Evolutionary conservation across 169 alveolate species (phyloP), one percentile per base, ranked within the genome.

Genomic region (Eimeria acervulina): DNA sequence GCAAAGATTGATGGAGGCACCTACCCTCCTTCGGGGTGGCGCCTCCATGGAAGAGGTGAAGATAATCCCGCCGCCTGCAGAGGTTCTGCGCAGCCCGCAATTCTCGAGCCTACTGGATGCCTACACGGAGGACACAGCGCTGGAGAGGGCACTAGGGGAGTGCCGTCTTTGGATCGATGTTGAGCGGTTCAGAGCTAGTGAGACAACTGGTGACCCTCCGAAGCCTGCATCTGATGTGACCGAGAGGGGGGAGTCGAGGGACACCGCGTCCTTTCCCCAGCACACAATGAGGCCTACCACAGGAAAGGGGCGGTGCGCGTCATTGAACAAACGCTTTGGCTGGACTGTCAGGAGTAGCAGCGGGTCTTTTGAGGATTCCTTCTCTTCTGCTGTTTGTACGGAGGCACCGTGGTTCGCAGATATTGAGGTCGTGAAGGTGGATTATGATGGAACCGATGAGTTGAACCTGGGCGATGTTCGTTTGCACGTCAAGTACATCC

Each of bases 401-500:
- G 93, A 68, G 6, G 51, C 81, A 0, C 93, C 93, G 17, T 85
- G 93, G 93, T 55, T 85, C 42, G 76, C 78, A 23, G 93, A 85
- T 26, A 68, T 61, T n/a, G 93, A 59, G 28, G 26, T 83, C 10
- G 36, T 61, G 33, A 38, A 31, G 36, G 93, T 52, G 23, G 93
- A 85, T 13, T 40, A 36, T 1, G 68, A 61, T 19, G 93, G n/a
- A 85, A 36, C 74, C 4, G 52, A 15, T 40, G 55, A 59, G n/a
- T 59, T 85, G 36, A 38, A 85, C 47, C 2, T 7, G 23, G 78
- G 44, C 78, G 5, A 7, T 68, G 21, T 68, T 68, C 44, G 7
- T 2, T 23, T 68, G 87, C 87, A 76, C 87, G 52, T 76, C 21
- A 44, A 76, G 52, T 85, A 85, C 78, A 85, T 26, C 61, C 38